phyloP scores from a whole-genome alignment of 2,329 filamentous ascomycete genomes.

The Cryphonectria naterciae region DNA sequence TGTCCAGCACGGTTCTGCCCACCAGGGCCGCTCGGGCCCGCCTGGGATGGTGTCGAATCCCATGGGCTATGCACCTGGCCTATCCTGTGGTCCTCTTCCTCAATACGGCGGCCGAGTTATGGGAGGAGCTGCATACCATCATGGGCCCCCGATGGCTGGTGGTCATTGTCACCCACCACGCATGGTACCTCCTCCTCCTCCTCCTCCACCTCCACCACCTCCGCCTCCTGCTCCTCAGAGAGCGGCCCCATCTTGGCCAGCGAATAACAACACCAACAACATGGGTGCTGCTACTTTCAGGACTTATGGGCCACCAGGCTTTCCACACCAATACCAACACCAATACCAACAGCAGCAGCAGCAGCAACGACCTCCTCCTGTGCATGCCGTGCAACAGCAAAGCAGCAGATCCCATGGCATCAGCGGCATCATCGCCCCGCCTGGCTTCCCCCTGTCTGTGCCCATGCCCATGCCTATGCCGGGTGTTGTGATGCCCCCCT shows the following conservation, averaged over 20 bases:
- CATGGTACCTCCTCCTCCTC: background rate
- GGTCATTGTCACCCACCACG: background rate
- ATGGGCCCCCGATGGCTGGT: background rate
- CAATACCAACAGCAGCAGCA: background rate
- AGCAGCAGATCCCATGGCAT: background rate
- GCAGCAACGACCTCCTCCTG: background rate
- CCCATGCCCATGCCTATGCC: background rate
- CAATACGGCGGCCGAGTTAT: background rate
- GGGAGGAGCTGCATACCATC: background rate
- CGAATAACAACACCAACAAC: background rate
- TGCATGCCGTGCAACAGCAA: background rate
- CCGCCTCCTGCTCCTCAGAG: background rate
- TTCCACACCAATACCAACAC: background rate
- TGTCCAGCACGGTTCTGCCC: slow-evolving; percentile 1
- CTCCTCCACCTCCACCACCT: background rate
- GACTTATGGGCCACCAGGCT: background rate
- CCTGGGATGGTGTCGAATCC: background rate
- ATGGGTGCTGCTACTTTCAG: background rate
- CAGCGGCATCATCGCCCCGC: no score
- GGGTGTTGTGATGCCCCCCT: no score
- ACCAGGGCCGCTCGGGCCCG: slow-evolving; percentile 14
- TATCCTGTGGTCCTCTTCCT: background rate
- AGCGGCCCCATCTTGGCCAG: background rate
- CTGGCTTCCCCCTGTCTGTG: background rate
- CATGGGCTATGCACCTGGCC: background rate